Evolutionary conservation across 371 early-diverging fungal genomes (phyloP).

Genomic region (Catenaria anguillulae): DNA sequence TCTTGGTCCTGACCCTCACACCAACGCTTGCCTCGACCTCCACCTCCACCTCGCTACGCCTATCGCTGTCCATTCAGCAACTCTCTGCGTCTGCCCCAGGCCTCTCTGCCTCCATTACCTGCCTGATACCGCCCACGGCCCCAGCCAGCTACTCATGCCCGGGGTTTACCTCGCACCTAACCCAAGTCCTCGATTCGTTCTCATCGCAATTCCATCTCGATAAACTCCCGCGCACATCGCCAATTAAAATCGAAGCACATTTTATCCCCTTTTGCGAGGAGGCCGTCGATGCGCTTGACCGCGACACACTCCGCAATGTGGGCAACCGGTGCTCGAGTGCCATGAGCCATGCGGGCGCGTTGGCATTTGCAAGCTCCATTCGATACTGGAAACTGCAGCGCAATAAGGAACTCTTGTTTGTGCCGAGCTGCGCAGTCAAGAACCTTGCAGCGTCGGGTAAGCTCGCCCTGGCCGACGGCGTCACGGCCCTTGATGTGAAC

Average conservation of each 20-base stretch:
- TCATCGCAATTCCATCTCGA: neutral
- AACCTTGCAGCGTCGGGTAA: neutral
- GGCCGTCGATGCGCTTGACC: neutral
- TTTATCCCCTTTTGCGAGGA: slow-evolving; percentile 7
- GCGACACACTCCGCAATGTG: neutral
- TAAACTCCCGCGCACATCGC: too few species aligned
- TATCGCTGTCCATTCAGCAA: neutral
- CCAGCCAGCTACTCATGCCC: neutral
- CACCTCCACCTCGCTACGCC: neutral
- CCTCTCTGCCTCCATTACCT: neutral
- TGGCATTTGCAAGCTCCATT: neutral
- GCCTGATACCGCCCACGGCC: neutral
- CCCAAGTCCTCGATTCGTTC: neutral
- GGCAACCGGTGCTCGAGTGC: neutral
- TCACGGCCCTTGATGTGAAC: neutral
- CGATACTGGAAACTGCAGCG: neutral
- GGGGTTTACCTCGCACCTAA: neutral
- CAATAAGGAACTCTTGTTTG: neutral
- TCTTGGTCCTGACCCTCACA: too few species aligned
- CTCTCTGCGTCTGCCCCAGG: neutral
- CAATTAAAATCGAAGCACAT: neutral
- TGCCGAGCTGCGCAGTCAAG: neutral
- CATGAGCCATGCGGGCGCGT: neutral
- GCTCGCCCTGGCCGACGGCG: neutral
- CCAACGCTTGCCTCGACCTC: too few species aligned